A percentile compares a stretch with the other conserved stretches of the same genome.
Evolutionary conservation across 2,329 filamentous ascomycete species (phyloP).

Genomic region (Corniculantispora saksenae): DNA sequence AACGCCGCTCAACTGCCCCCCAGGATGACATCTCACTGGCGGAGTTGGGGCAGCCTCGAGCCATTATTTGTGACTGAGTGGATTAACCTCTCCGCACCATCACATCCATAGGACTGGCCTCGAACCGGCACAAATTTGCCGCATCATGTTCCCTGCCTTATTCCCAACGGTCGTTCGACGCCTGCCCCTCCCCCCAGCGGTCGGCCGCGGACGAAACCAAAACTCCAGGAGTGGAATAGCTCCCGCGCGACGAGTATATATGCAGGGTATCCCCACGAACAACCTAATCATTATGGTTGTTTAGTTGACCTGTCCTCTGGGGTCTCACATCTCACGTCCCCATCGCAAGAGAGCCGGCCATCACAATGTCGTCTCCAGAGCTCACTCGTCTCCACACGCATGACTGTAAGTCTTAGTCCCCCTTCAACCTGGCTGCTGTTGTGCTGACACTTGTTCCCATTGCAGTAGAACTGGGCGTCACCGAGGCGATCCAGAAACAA

Average conservation of each 20-base stretch:
- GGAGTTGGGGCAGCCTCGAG: background rate
- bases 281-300: background rate
- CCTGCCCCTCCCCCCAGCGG: background rate
- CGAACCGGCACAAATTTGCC: conserved; percentile 17
- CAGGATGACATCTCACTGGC: background rate
- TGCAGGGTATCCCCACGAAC: background rate
- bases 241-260: background rate
- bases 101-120: background rate
- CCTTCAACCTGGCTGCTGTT: background rate
- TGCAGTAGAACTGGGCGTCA: conserved; percentile 51
- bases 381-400: conserved; percentile 23
- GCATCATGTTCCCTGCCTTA: background rate
- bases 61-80: background rate
- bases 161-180: background rate
- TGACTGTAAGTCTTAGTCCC: conserved; percentile 21
- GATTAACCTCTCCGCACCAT: conserved; percentile 6
- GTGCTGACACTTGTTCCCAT: background rate
- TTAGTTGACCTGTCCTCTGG: background rate
- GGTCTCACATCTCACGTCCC: background rate
- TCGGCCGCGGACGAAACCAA: conserved; percentile 4
- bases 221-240: conserved; percentile 6
- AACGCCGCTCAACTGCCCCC: background rate
- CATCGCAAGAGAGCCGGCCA: background rate
- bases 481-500: conserved; percentile 54
- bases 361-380: conserved; percentile 16